These are phyloP conservation scores for Trichomonascaceae sp. DNA, from an alignment of 1,139 yeast genomes.

Conservation along the genomic window DNA sequence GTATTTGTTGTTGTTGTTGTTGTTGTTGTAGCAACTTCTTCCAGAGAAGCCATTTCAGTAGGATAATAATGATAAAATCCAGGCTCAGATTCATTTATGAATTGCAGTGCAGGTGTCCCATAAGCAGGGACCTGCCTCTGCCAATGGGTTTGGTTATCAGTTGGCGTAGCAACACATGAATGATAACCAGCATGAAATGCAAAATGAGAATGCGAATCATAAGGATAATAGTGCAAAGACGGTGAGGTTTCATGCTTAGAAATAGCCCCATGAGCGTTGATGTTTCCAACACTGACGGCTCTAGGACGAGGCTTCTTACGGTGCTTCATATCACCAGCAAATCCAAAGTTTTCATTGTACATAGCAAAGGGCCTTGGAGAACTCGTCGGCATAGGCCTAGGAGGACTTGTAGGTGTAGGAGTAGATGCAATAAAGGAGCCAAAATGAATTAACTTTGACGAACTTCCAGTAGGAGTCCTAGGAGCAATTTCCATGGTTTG, in stretches of 20 bases:
- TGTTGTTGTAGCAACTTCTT: neutral
- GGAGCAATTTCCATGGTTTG: constrained; percentile 23
- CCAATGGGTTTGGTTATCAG: neutral
- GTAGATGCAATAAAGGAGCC: neutral
- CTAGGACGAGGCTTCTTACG: neutral
- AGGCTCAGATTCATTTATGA: neutral
- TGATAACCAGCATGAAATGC: neutral
- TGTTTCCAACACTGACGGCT: neutral
- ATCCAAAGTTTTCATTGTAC: neutral
- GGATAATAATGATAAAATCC: neutral
- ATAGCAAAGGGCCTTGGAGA: neutral
- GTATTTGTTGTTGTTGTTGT: too few relatives aligned
- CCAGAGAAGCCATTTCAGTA: neutral
- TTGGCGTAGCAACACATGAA: neutral
- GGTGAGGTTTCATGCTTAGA: neutral
- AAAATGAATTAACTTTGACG: neutral
- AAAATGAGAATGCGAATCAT: neutral
- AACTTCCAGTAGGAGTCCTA: constrained; percentile 10
- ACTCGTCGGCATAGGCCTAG: neutral
- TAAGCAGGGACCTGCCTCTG: neutral
- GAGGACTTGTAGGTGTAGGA: neutral
- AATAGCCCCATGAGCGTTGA: neutral
- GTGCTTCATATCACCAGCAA: neutral
- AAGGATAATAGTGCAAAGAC: neutral
- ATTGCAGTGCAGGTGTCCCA: neutral